phyloP scores from a whole-genome alignment of 2,329 filamentous ascomycete genomes.

The Ophiobolus disseminans region DNA sequence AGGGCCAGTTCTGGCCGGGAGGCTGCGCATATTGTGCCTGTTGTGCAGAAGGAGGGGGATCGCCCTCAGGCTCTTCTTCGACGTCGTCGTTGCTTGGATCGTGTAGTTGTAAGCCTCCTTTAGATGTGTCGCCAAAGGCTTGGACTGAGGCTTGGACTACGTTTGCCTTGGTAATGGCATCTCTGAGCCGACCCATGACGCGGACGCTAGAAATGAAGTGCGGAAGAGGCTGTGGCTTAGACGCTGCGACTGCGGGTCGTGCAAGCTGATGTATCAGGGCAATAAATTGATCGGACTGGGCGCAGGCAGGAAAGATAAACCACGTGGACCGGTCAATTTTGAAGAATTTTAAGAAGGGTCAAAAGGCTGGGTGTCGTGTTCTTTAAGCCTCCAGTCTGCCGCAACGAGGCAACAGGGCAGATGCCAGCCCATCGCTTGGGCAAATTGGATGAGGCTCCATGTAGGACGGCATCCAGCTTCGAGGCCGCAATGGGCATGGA shows the following conservation, averaged over 20 bases:
- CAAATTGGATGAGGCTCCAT: background rate
- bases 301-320: background rate
- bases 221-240: slow-evolving; percentile 1
- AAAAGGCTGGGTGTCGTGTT: background rate
- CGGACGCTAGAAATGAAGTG: background rate
- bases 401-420: background rate
- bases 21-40: background rate
- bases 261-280: background rate
- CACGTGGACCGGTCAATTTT: background rate
- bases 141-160: background rate
- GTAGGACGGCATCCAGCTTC: background rate
- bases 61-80: background rate
- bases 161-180: background rate
- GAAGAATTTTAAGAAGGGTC: background rate
- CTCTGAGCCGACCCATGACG: background rate
- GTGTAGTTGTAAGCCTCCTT: too few relatives aligned
- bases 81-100: background rate
- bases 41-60: background rate
- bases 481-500: background rate
- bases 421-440: background rate
- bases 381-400: background rate
- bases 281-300: background rate
- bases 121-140: background rate
- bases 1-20: background rate
- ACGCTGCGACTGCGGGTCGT: background rate